Evolutionary conservation across 2,329 filamentous ascomycete genomes (phyloP), one percentile per base, ranked within the genome.

Genomic region (Fusarium sp.): DNA sequence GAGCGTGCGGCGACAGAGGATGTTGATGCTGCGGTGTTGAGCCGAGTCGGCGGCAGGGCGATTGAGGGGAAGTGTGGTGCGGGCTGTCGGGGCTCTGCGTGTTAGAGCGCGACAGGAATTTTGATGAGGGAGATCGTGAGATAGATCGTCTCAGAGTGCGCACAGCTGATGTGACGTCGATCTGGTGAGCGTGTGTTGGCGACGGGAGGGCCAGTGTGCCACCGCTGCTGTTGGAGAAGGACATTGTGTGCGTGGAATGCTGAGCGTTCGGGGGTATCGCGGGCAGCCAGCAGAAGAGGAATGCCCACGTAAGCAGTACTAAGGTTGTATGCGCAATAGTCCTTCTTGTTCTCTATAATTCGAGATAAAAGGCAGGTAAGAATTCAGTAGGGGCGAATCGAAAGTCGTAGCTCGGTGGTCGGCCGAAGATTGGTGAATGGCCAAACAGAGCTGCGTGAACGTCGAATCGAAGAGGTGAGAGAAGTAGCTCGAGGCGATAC

Each of bases 141-240:
- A 98, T 88, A 30, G 96, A 98, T 77, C 95, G 93, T 74, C 95
- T 90, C 68, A 98, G 87, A 79, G 95, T 94, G 80, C 94, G 90
- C 73, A 98, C 93, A 68, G 94, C 92, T 60, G 94, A 91, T 71
- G 93, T 92, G 74, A 94, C 91, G 85, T 97, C 94, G 78, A 96
- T 93, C 83, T 94, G 92, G 82, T 94, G 94, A 71, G 91, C 90
- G 79, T 94, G 92, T 57, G 94, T 96, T 68, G 96, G 95, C 71
- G 95, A 98, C 74, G 95, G 92, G 78, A 98, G 88, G 80, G 97
- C 95, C 78, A 97, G 88, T 68, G 94, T 96, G 79, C 94, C 94
- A 81, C 94, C 93, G 67, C 87, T 86, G 77, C 85, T 84, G 80
- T 87, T 89, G 60, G 87, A 87, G 82, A 89, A 91, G 75, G 89